Percentiles rank a stretch among this genome's conserved stretches.
Evolutionary conservation across 768 basidiomycete species (phyloP).

Genomic region (Suillus tomentosus): DNA sequence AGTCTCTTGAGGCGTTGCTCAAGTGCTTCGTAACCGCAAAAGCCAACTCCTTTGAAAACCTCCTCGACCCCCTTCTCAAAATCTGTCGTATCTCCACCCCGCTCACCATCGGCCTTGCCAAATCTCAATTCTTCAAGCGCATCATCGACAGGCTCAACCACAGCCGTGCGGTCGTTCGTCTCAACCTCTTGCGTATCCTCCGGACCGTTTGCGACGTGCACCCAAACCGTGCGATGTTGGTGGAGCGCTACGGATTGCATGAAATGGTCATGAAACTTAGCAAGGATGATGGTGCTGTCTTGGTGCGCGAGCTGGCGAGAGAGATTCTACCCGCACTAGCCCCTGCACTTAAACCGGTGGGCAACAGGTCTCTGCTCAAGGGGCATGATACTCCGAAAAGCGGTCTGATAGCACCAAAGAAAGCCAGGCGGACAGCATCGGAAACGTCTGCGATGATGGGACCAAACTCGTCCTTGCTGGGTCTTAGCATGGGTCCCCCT

Average conservation of each 20-base stretch:
- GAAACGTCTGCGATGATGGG: slow-evolving; percentile 52
- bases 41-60: slow-evolving; percentile 87
- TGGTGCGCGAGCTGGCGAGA: slow-evolving; percentile 86
- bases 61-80: slow-evolving; percentile 92
- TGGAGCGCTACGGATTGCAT: slow-evolving; percentile 79
- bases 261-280: slow-evolving; percentile 82
- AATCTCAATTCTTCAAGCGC: slow-evolving; percentile 82
- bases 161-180: slow-evolving; percentile 81
- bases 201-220: slow-evolving; percentile 87
- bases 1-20: slow-evolving; percentile 67
- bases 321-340: slow-evolving; percentile 80
- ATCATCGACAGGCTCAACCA: slow-evolving; percentile 79
- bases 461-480: slow-evolving; percentile 22
- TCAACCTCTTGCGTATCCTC: slow-evolving; percentile 86
- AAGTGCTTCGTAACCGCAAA: slow-evolving; percentile 83
- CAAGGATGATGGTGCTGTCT: slow-evolving; percentile 84
- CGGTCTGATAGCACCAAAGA: slow-evolving; percentile 59
- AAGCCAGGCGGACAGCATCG: slow-evolving; percentile 67
- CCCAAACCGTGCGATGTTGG: slow-evolving; percentile 79
- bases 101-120: slow-evolving; percentile 76
- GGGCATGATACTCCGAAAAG: slow-evolving; percentile 41
- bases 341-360: slow-evolving; percentile 64
- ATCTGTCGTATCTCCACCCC: slow-evolving; percentile 78
- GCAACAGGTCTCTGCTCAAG: slow-evolving; percentile 31
- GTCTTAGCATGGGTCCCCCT: slow-evolving; percentile 14